Evolutionary conservation across 2,329 filamentous ascomycete species (phyloP).

Genomic region (Coniella lustricola): DNA sequence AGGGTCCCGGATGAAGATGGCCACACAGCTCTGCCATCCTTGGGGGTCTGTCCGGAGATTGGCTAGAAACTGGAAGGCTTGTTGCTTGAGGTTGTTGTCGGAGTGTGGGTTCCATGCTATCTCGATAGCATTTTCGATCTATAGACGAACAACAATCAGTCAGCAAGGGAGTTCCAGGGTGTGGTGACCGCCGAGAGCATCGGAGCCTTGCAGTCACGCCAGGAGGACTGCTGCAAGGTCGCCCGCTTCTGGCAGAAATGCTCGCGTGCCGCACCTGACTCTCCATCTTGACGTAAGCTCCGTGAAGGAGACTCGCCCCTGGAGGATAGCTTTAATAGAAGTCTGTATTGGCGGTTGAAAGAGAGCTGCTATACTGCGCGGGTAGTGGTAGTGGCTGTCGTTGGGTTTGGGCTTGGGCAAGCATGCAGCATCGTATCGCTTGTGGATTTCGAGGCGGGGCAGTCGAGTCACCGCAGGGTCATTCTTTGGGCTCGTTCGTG

Average conservation of each 20-base stretch:
- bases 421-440: constrained; percentile 17
- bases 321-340: constrained; percentile 4
- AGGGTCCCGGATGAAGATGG: constrained; percentile 75
- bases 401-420: constrained; percentile 12
- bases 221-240: constrained; percentile 10
- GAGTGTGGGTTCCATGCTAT: constrained; percentile 82
- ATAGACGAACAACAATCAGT: constrained; percentile 8
- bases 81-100: constrained; percentile 65
- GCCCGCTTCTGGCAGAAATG: neutral
- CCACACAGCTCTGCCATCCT: constrained; percentile 84
- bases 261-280: constrained; percentile 23
- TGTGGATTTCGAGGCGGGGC: constrained; percentile 15
- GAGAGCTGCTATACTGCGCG: constrained; percentile 25
- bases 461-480: constrained; percentile 13
- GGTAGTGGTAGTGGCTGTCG: constrained; percentile 15
- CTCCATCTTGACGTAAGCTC: constrained; percentile 22
- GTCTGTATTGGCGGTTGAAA: constrained; percentile 11
- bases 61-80: constrained; percentile 74
- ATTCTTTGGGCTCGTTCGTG: constrained; percentile 5
- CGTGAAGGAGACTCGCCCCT: constrained; percentile 13
- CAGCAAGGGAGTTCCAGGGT: neutral
- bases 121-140: constrained; percentile 93
- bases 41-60: constrained; percentile 75
- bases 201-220: neutral
- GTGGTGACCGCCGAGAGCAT: neutral